phyloP scores from a whole-genome alignment of 208 protist genomes.

The Trypanosoma grayi region DNA sequence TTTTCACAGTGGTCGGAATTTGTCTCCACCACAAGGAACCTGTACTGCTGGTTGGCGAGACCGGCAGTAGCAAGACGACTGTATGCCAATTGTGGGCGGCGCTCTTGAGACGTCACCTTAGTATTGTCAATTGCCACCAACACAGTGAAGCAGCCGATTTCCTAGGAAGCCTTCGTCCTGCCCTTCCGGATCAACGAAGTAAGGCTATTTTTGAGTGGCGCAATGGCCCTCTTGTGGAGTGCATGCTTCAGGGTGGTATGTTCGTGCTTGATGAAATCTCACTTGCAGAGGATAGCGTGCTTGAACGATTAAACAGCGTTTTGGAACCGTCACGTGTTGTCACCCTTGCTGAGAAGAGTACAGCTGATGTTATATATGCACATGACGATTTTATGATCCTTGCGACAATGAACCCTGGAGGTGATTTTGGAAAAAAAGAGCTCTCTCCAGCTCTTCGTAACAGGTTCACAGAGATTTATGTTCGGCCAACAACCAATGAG shows the following conservation, averaged over 20 bases:
- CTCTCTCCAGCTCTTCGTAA: slow-evolving; percentile 99
- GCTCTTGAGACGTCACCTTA: slow-evolving; percentile 81
- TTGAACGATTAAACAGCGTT: slow-evolving; percentile 99
- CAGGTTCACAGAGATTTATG: slow-evolving; percentile 99
- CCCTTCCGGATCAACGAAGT: slow-evolving; percentile 72
- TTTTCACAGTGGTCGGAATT: slow-evolving; percentile 96
- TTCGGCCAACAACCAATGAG: slow-evolving; percentile 87
- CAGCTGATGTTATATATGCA: slow-evolving; percentile 76
- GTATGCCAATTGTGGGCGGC: slow-evolving; percentile 95
- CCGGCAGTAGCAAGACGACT: slow-evolving; percentile 99
- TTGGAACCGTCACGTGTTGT: slow-evolving; percentile 97
- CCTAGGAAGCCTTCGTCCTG: slow-evolving; percentile 92
- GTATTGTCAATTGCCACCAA: slow-evolving; percentile 99
- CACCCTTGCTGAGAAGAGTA: slow-evolving; percentile 97
- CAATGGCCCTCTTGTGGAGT: slow-evolving; percentile 98
- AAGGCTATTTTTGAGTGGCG: slow-evolving; percentile 97
- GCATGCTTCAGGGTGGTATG: slow-evolving; percentile 98
- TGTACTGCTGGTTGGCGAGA: slow-evolving; percentile 98
- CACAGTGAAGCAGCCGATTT: slow-evolving; percentile 99
- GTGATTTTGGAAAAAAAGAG: slow-evolving; percentile 99
- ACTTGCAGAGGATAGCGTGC: slow-evolving; percentile 99
- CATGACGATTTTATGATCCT: slow-evolving; percentile 95
- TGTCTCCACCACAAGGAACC: slow-evolving; percentile 95
- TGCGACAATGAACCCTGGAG: slow-evolving; percentile 99
- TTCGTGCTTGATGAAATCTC: slow-evolving; percentile 99